Conservation (phyloP, 148 eudicot species). For the Rhododendron henanense region DNA sequence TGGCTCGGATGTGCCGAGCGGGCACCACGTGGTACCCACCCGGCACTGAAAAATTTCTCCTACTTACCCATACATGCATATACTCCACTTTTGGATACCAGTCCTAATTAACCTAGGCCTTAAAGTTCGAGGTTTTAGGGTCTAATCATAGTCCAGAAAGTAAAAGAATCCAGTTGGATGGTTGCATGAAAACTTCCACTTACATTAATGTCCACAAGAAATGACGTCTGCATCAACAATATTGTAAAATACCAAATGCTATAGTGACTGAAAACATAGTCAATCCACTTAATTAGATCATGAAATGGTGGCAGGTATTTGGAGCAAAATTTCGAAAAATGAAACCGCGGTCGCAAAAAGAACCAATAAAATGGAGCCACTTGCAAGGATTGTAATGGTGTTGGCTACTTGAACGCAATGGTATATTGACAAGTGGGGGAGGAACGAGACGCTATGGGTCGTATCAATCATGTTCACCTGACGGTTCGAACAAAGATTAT, state of each 20-base stretch:
- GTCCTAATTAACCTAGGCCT: not conserved
- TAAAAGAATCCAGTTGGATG: not conserved
- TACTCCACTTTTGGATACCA: not conserved
- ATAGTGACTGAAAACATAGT: no score
- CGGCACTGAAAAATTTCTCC: not conserved
- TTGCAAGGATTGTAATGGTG: not conserved
- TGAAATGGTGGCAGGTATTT: no score
- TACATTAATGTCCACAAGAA: not conserved
- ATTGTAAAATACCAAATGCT: not conserved
- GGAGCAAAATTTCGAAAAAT: not conserved
- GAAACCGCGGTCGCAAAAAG: not conserved
- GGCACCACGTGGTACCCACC: no score
- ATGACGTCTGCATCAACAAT: slow-evolving; percentile 3
- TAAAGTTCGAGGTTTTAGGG: not conserved
- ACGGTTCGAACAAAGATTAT: not conserved
- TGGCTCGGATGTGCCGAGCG: no score
- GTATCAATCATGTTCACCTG: slow-evolving; percentile 10
- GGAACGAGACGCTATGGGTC: not conserved
- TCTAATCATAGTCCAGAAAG: not conserved
- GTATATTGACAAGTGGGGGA: slow-evolving; percentile 3
- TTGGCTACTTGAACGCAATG: not conserved
- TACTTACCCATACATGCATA: not conserved
- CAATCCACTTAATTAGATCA: no score
- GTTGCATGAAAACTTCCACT: not conserved
- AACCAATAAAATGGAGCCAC: not conserved